Conservation (phyloP, 495 filamentous ascomycete genomes). For the Daldinia concentrica region DNA sequence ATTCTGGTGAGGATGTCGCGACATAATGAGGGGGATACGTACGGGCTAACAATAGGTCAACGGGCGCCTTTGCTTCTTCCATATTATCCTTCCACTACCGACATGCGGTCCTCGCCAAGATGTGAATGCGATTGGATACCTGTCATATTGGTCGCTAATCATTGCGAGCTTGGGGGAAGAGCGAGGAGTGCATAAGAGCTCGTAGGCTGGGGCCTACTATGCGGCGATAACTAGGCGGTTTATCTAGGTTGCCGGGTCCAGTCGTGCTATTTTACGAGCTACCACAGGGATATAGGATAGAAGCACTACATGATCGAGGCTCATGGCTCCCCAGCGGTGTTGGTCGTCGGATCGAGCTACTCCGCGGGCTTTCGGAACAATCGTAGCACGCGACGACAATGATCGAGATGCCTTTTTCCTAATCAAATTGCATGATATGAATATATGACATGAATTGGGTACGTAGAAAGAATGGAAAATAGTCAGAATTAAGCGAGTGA, state of each 20-base stretch:
- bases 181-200: constrained; percentile 6
- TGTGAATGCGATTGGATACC: constrained; percentile 10
- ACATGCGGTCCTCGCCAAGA: constrained; percentile 10
- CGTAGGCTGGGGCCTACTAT: constrained; percentile 12
- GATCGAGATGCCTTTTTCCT: background rate
- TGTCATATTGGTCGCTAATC: constrained; percentile 21
- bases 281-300: constrained; percentile 6
- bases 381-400: background rate
- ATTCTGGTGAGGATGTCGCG: constrained; percentile 5
- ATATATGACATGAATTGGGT: background rate
- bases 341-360: constrained; percentile 1
- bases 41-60: background rate
- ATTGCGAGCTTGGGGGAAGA: constrained; percentile 8
- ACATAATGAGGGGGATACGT: constrained; percentile 8
- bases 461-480: background rate
- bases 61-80: constrained; percentile 9
- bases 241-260: constrained; percentile 5
- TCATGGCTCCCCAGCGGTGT: background rate
- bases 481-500: background rate
- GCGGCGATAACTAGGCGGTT: background rate
- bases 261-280: constrained; percentile 3
- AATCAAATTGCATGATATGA: background rate
- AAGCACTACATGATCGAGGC: constrained; percentile 1
- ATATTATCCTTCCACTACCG: constrained; percentile 1
- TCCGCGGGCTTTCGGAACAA: background rate